Evolutionary conservation across 768 basidiomycete species (phyloP).

Genomic region (Gyrodon lividus): DNA sequence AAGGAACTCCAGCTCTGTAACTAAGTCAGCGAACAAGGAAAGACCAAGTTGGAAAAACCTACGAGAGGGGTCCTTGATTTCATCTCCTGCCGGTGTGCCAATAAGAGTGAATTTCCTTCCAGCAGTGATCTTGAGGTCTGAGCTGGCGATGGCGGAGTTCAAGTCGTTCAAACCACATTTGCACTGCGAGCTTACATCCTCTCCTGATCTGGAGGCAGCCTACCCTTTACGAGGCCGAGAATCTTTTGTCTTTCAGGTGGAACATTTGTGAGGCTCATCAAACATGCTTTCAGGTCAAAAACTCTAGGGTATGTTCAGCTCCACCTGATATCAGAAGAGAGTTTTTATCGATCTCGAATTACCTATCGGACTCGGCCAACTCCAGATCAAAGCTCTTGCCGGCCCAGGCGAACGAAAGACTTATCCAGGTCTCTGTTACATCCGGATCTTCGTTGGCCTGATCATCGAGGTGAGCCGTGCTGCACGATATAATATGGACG

Average conservation of each 20-base stretch:
- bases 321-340: background rate
- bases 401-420: constrained; percentile 69
- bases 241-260: constrained; percentile 87
- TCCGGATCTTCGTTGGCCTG: background rate
- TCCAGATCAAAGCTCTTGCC: constrained; percentile 64
- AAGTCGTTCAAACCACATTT: constrained; percentile 2
- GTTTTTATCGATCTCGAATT: constrained; percentile 1
- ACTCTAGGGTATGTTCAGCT: constrained; percentile 47
- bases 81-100: constrained; percentile 83
- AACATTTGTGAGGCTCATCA: constrained; percentile 72
- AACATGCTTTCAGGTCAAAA: constrained; percentile 70
- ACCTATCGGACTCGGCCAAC: constrained; percentile 81
- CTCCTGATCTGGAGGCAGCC: constrained; percentile 72
- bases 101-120: constrained; percentile 82
- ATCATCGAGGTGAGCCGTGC: background rate
- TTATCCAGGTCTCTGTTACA: constrained; percentile 45
- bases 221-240: constrained; percentile 80
- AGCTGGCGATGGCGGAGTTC: constrained; percentile 33
- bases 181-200: constrained; percentile 44
- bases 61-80: constrained; percentile 80
- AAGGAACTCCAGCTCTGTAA: constrained; percentile 57
- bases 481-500: background rate
- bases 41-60: constrained; percentile 15
- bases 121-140: constrained; percentile 53
- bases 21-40: background rate